Base-by-base conservation (phyloP, 2,329 filamentous ascomycete species). In the Cladosporium sp. region DNA sequence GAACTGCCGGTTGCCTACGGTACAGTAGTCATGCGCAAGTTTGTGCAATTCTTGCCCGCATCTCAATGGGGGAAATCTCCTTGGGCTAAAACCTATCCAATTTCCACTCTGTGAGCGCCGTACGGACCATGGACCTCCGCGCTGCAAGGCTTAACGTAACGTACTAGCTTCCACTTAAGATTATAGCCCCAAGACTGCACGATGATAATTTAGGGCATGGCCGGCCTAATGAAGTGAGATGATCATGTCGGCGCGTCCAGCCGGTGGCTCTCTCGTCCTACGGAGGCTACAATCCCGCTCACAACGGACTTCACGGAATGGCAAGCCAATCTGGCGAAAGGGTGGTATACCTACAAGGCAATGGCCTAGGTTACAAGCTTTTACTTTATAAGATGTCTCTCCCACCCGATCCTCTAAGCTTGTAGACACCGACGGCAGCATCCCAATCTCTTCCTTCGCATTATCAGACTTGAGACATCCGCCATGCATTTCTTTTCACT, bases 401-500 rank as follows among this genome's bases (percentile, higher is more conserved):
- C 7, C 41, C 10, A 12, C 41, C 6, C 1, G 21, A 24, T 34
- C 18, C 15, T 18, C 18, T 15, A 34, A 14, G 28, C n/a, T 34
- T n/a, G 28, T 11, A 34, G 3, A 21, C 18, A 55, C 15, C 18
- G 18, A 14, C 52, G 14, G 18, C 26, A 32, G 28, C 52, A 55
- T 7, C 28, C 32, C 55, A 18, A 58, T 30, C 59, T 15, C 28
- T 61, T 24, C 21, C 52, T 47, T 44, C n/a, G 21, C 15, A 52
- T 8, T 21, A 15, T 28, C 30, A 3, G 34, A 12, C n/a, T 18
- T 32, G 8, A 18, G 3, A 51, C 26, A 2, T n/a, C 38, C 57
- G 60, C 12, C 8, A 65, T 65, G 64, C 64, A 65, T 26, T 55
- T 65, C 57, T 24, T 60, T n/a, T 52, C 47, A 28, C 7, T 65